A percentile compares a stretch with the other conserved stretches of the same genome.
Evolutionary conservation across 1,139 yeast genomes (phyloP).

Genomic region (Saccharomyces hybrid): DNA sequence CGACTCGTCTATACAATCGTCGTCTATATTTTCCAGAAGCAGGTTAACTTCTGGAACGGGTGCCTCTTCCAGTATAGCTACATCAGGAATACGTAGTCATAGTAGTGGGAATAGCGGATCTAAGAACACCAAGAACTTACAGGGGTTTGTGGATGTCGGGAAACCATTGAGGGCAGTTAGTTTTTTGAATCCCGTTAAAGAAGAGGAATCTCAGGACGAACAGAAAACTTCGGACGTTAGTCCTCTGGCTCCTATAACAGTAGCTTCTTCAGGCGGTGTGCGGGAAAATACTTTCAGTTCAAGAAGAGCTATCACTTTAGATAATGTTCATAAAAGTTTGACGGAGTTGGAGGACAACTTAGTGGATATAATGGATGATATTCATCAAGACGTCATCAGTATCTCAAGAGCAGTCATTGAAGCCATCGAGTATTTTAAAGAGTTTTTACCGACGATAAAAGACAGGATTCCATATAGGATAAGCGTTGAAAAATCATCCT

Average conservation of each 20-base stretch:
- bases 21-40: slow-evolving; percentile 27
- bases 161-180: slow-evolving; percentile 36
- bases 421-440: slow-evolving; percentile 41
- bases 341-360: slow-evolving; percentile 38
- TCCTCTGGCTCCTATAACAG: neutral
- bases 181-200: slow-evolving; percentile 24
- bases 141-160: slow-evolving; percentile 29
- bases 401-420: slow-evolving; percentile 56
- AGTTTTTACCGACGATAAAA: neutral
- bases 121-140: slow-evolving; percentile 4
- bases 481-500: slow-evolving; percentile 33
- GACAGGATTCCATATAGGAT: slow-evolving; percentile 14
- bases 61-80: slow-evolving; percentile 15
- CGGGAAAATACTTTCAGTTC: neutral
- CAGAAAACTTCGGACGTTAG: slow-evolving; percentile 5
- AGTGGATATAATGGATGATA: slow-evolving; percentile 47
- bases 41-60: slow-evolving; percentile 22
- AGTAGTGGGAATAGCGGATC: slow-evolving; percentile 5
- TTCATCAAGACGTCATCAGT: slow-evolving; percentile 48
- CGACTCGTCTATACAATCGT: slow-evolving; percentile 18
- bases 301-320: slow-evolving; percentile 12
- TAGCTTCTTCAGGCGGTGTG: neutral
- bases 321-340: slow-evolving; percentile 26
- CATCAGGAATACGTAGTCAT: slow-evolving; percentile 1
- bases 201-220: slow-evolving; percentile 26